Percentiles rank a stretch among this genome's conserved stretches.
Evolutionary conservation across 148 eudicot genomes (phyloP).

Genomic region (Rhododendron griersonianum): DNA sequence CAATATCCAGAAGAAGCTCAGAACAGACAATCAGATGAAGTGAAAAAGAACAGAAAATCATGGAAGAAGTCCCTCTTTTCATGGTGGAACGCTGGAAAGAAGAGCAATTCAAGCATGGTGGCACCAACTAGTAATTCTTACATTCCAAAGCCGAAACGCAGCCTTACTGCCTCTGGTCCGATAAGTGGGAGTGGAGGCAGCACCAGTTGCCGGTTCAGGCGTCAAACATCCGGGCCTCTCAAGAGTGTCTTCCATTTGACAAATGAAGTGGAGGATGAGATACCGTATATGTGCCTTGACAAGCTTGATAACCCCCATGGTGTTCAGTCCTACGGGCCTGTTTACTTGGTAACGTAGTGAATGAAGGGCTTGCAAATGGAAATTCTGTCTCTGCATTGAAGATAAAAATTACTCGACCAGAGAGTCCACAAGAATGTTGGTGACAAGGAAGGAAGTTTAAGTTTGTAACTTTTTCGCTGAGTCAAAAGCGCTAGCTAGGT

Average conservation of each 20-base stretch:
- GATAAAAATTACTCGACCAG: not conserved
- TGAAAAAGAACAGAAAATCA: constrained; percentile 26
- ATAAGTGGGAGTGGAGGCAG: constrained; percentile 3
- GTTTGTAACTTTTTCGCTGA: not conserved
- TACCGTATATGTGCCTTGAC: constrained; percentile 30
- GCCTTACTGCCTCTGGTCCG: constrained; percentile 29
- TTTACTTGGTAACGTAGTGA: constrained; percentile 41
- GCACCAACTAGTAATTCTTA: constrained; percentile 1
- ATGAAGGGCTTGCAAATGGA: not conserved
- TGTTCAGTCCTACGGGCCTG: constrained; percentile 38
- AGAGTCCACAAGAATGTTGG: not conserved
- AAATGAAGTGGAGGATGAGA: constrained; percentile 19
- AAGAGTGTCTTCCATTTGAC: constrained; percentile 17
- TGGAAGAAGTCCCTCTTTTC: constrained; percentile 38
- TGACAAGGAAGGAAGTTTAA: not conserved
- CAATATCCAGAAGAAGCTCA: constrained; percentile 1
- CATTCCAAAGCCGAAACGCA: constrained; percentile 10
- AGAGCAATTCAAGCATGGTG: constrained; percentile 12
- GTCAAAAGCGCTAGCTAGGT: not conserved
- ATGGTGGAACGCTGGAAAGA: constrained; percentile 31
- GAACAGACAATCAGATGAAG: constrained; percentile 8
- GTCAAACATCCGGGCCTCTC: constrained; percentile 30
- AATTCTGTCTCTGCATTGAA: not conserved
- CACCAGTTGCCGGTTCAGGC: constrained; percentile 10
- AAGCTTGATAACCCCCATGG: constrained; percentile 16